Base-by-base conservation (phyloP, 805 yeast genomes). In the Kodamaea lidongshanica region DNA sequence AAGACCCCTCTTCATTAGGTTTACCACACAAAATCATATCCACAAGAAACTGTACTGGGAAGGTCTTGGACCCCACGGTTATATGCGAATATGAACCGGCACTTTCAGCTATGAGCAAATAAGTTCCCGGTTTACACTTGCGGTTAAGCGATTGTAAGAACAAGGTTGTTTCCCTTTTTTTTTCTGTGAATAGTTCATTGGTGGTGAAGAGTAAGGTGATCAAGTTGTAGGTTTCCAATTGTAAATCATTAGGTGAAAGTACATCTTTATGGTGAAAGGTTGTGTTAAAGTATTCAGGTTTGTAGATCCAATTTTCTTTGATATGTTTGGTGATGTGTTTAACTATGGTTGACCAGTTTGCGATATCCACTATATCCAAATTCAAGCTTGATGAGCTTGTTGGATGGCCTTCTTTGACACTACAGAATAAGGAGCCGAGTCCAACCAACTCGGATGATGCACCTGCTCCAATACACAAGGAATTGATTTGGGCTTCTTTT, bases 81-180 rank as follows among this genome's bases (percentile, higher is more conserved):
- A 86, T 81, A 44, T 84, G 79, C 1, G 94, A 83, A 54, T 78
- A 86, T 7, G 94, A 81, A 1, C 96, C 95, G 0, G 96, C 96
- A 56, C 92, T 79, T 46, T 86, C 96, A 2, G 84, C 73, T 14
- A 86, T 74, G 25, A 87, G 60, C 19, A 86, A 54, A 16, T 70
- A 52, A 10, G 84, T 56, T 0, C 88, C 92, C 1, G 52, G 33
- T 19, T 54, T 48, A 52, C 94, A 83, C 6, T 48, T 23, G 4
- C 47, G 40, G 32, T 72, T 67, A 35, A 86, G 52, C 7, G 56
- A 48, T 37, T 77, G 76, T 31, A 86, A 59, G 29, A 81, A 62
- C 32, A 66, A 58, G 21, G 84, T 68, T 4, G 94, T 70, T 24
- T 66, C 72, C 0, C 72, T 58, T 43, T 71, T 74, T 38, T 84